phyloP scores from a whole-genome alignment of 2,329 filamentous ascomycete species.

The Metarhizium sp. region DNA sequence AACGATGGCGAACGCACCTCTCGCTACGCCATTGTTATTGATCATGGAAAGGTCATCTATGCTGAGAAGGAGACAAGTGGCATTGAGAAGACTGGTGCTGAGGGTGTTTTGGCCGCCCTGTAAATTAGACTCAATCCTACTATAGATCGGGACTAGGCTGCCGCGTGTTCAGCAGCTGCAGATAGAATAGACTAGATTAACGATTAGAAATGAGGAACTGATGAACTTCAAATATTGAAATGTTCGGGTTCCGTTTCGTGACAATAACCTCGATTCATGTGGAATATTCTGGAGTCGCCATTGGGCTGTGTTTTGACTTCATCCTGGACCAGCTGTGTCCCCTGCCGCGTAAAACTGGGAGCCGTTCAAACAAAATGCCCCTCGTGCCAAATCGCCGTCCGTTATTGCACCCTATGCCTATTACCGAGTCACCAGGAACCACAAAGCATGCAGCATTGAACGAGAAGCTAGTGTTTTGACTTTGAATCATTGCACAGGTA shows the following conservation, averaged over 20 bases:
- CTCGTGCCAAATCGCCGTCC: neutral
- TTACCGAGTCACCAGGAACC: neutral
- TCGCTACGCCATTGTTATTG: slow-evolving; percentile 72
- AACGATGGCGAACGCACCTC: slow-evolving; percentile 62
- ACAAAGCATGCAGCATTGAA: neutral
- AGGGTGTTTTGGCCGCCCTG: slow-evolving; percentile 44
- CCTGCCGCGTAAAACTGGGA: no score
- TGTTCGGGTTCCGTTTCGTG: no score
- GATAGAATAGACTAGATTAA: neutral
- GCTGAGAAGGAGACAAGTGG: slow-evolving; percentile 59
- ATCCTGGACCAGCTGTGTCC: no score
- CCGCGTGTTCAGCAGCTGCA: neutral
- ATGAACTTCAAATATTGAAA: neutral
- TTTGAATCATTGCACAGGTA: slow-evolving; percentile 7
- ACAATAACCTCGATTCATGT: no score
- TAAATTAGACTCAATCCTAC: slow-evolving; percentile 18
- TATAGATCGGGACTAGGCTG: neutral
- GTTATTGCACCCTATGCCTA: neutral
- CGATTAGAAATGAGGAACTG: neutral
- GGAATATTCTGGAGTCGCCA: no score
- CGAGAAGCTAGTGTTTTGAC: neutral
- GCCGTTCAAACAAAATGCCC: neutral
- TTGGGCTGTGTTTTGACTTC: no score
- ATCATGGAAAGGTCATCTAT: slow-evolving; percentile 76
- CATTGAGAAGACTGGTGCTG: slow-evolving; percentile 41